Conservation (phyloP, 2,329 filamentous ascomycete genomes). For the Ceratocystis eucalypticola region DNA sequence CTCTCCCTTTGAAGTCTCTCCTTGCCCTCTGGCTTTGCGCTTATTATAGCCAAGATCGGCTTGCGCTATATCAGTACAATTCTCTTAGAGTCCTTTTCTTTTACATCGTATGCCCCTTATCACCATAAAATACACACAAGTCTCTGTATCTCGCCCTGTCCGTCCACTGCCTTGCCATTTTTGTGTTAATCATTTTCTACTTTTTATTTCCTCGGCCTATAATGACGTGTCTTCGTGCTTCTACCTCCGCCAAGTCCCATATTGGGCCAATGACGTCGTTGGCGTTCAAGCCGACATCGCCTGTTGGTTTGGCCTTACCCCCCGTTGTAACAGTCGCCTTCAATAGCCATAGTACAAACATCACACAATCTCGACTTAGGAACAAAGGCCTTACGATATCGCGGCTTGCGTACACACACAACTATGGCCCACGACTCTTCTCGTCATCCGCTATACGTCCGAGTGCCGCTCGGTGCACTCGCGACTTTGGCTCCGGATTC, state of each 20-base stretch:
- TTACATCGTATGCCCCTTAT: not conserved
- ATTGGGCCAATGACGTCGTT: constrained; percentile 14
- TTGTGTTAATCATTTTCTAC: not conserved
- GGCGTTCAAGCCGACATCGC: not conserved
- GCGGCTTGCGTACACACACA: constrained; percentile 5
- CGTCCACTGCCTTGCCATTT: not conserved
- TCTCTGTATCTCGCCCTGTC: not conserved
- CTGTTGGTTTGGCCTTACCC: not conserved
- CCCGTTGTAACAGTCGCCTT: not conserved
- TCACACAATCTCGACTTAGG: not conserved
- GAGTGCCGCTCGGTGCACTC: constrained; percentile 29
- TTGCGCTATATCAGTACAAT: not conserved
- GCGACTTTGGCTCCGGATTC: constrained; percentile 44
- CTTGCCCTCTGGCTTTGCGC: not conserved
- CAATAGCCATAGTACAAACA: not conserved
- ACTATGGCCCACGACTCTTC: constrained; percentile 22
- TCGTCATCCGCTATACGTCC: constrained; percentile 21
- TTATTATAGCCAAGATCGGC: not conserved
- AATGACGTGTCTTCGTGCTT: constrained; percentile 12
- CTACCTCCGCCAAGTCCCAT: not conserved
- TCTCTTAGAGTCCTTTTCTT: not conserved
- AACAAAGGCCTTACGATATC: constrained; percentile 11
- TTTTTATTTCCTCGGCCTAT: not conserved
- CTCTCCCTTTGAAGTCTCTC: not conserved
- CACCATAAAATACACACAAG: not conserved